A percentile compares a stretch with the other conserved stretches of the same genome.
These are phyloP conservation scores for Plenodomus biglobosus DNA, from an alignment of 2,329 filamentous ascomycete species.

Conservation along the genomic window DNA sequence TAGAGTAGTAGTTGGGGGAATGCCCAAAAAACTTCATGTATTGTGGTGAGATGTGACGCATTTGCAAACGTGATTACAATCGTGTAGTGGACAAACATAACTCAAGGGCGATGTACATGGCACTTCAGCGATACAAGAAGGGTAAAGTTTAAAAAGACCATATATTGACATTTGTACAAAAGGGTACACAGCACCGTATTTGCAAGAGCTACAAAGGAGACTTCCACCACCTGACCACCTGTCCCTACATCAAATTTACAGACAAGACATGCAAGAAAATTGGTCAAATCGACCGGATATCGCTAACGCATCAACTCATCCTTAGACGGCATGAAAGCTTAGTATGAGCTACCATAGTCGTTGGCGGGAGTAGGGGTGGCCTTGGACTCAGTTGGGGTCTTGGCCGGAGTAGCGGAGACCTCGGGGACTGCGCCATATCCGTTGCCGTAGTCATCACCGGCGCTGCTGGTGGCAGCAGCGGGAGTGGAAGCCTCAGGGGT, in stretches of 20 bases:
- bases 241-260: slow-evolving; percentile 19
- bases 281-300: slow-evolving; percentile 15
- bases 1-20: too few relatives aligned
- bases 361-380: slow-evolving; percentile 15
- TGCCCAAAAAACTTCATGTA: too few relatives aligned
- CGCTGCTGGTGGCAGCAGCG: slow-evolving; percentile 10
- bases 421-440: slow-evolving; percentile 12
- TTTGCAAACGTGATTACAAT: too few relatives aligned
- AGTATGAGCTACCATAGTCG: slow-evolving; percentile 22
- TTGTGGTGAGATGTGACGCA: too few relatives aligned
- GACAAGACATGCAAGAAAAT: slow-evolving; percentile 33
- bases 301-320: slow-evolving; percentile 22
- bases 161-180: slow-evolving; percentile 28
- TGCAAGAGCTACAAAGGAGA: slow-evolving; percentile 18
- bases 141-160: slow-evolving; percentile 17
- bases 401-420: slow-evolving; percentile 7
- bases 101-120: too few relatives aligned
- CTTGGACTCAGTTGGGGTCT: slow-evolving; percentile 12
- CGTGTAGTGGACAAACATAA: too few relatives aligned
- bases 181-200: slow-evolving; percentile 1
- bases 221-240: slow-evolving; percentile 12
- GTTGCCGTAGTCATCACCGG: slow-evolving; percentile 11
- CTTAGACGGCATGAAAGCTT: slow-evolving; percentile 16
- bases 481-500: slow-evolving; percentile 17
- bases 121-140: neutral